Base-by-base conservation (phyloP, 1,284 basidiomycete genomes). In the Ustilago lituana region DNA sequence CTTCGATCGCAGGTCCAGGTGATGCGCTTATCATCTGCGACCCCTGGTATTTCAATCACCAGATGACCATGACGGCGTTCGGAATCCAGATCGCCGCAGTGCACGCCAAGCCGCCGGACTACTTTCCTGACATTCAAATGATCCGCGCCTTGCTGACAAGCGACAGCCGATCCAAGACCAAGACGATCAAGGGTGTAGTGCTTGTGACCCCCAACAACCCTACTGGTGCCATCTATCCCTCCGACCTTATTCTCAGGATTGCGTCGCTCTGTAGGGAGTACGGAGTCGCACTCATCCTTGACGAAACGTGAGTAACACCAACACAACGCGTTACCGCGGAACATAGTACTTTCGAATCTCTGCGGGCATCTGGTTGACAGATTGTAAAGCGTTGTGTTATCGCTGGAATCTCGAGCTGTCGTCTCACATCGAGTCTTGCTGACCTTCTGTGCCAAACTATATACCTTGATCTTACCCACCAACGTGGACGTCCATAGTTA, bases 21-120 rank as follows among this genome's bases (percentile, higher is more conserved):
- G 89, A 91, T 60, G 89, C 90, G 66, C 84, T 93, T 36, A 89
- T 95, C 45, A 82, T 94, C 14, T 91, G 92, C 6, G 85, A 89
- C 0, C 92, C 92, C 10, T 91, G 90, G 73, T 73, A 72, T 47
- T 73, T 73, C 24, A 73, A 73, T 38, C 65, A 73, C 50, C 43
- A 60, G 24, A 93, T 93, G 91, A 87, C 87, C 1, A 84, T 94
- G 66, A 43, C 68, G 1, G 62, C 75, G 3, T 60, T 76, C 15
- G 65, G 66, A n/a, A 73, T 78, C 11, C 86, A 85, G 49, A 82
- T 88, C 2, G 84, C 91, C 4, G 85, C 88, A 1, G 84, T 94
- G 27, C 84, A 85, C n/a, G 88, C 89, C 2, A 83, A 83, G 20
- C 82, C 86, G 31, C 59, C 58, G 7, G 83, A 86, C 24, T 9